A percentile compares a stretch with the other conserved stretches of the same genome.
Evolutionary conservation across 2,329 filamentous ascomycete species (phyloP).

Genomic region (Cercospora sp.): DNA sequence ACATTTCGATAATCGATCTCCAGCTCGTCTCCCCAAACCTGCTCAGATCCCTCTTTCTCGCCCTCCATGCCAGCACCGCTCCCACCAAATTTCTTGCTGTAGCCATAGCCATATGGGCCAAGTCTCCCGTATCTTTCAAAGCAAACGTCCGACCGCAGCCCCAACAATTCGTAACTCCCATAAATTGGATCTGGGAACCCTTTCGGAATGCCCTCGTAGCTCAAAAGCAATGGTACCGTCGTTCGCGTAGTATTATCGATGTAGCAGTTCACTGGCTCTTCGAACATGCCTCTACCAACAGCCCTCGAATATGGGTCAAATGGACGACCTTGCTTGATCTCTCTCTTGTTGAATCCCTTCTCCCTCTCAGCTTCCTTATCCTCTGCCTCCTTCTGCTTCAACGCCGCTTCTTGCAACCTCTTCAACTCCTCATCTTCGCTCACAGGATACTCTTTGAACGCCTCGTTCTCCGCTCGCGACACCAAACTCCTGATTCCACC

Average conservation of each 20-base stretch:
- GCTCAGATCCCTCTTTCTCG: slow-evolving; percentile 75
- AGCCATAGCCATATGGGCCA: slow-evolving; percentile 87
- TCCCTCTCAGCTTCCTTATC: slow-evolving; percentile 41
- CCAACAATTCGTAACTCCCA: slow-evolving; percentile 82
- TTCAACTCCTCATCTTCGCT: slow-evolving; percentile 59
- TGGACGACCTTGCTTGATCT: slow-evolving; percentile 32
- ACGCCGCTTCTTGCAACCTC: slow-evolving; percentile 39
- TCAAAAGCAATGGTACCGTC: slow-evolving; percentile 67
- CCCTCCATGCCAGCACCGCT: slow-evolving; percentile 83
- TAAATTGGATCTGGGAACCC: slow-evolving; percentile 83
- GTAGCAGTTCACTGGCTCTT: slow-evolving; percentile 72
- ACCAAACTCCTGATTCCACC: slow-evolving; percentile 78
- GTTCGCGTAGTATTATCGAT: slow-evolving; percentile 67
- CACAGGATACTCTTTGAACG: slow-evolving; percentile 70
- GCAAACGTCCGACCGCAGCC: slow-evolving; percentile 80
- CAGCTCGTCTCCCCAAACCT: slow-evolving; percentile 69
- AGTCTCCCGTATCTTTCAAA: slow-evolving; percentile 89
- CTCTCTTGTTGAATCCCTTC: slow-evolving; percentile 37
- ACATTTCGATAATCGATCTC: slow-evolving; percentile 76
- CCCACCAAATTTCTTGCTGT: slow-evolving; percentile 74
- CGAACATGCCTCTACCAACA: slow-evolving; percentile 47
- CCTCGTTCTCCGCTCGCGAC: slow-evolving; percentile 63
- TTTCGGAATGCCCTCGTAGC: slow-evolving; percentile 73
- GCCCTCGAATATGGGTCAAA: slow-evolving; percentile 72
- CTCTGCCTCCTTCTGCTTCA: slow-evolving; percentile 40